phyloP scores from a whole-genome alignment of 2,329 filamentous ascomycete species.

The Trichoderma sp. region DNA sequence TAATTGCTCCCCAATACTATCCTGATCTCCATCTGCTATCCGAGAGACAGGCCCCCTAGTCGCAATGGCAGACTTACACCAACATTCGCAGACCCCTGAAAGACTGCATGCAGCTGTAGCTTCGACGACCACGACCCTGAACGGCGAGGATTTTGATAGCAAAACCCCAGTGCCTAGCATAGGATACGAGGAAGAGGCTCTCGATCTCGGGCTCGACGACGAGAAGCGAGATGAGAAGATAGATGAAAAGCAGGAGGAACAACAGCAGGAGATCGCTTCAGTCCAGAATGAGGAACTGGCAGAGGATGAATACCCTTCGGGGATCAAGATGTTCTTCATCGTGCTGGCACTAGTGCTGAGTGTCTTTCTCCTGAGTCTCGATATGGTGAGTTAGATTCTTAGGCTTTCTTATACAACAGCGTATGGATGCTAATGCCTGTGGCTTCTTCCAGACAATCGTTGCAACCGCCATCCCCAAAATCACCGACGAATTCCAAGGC shows the following conservation, averaged over 20 bases:
- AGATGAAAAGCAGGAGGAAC: not conserved
- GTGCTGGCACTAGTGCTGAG: slow-evolving; percentile 45
- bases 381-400: slow-evolving; percentile 36
- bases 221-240: not conserved
- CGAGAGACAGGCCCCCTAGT: not conserved
- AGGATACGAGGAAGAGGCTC: not conserved
- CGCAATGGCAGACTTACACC: slow-evolving; percentile 5
- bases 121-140: slow-evolving; percentile 31
- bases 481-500: slow-evolving; percentile 51
- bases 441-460: slow-evolving; percentile 45
- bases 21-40: not conserved
- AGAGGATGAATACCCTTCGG: slow-evolving; percentile 39
- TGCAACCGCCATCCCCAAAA: slow-evolving; percentile 55
- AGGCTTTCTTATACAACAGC: not conserved
- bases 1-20: not conserved
- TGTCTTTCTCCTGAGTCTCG: slow-evolving; percentile 49
- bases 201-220: slow-evolving; percentile 15
- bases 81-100: not conserved
- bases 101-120: slow-evolving; percentile 20
- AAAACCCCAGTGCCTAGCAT: slow-evolving; percentile 23
- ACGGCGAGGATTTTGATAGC: slow-evolving; percentile 29
- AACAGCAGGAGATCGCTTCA: not conserved
- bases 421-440: not conserved
- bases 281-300: slow-evolving; percentile 22
- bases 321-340: slow-evolving; percentile 41